Conservation (phyloP, 192 early-diverging fungal species). For the Rhizophlyctis rosea region DNA sequence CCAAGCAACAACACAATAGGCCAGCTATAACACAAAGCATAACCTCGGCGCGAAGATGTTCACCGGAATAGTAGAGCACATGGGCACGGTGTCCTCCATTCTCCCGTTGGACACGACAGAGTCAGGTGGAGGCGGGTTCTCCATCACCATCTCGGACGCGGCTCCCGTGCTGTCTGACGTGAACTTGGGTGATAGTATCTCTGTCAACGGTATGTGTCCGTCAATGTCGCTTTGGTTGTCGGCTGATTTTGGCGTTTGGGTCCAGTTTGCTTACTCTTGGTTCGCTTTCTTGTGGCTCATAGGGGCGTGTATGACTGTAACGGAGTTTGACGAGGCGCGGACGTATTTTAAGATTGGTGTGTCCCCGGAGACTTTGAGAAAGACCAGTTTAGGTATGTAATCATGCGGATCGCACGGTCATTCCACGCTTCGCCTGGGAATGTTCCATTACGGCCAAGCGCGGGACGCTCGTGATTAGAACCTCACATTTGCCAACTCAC, state of each 20-base stretch:
- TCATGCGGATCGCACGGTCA: no score
- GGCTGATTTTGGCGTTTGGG: neutral
- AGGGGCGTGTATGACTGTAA: conserved; percentile 95
- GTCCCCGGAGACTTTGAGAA: conserved; percentile 88
- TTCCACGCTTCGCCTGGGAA: no score
- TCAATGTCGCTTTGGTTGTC: conserved; percentile 6
- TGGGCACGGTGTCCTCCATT: conserved; percentile 74
- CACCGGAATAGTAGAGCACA: conserved; percentile 93
- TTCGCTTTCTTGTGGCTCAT: neutral
- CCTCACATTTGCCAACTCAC: no score
- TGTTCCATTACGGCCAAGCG: no score
- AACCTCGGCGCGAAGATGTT: conserved; percentile 64
- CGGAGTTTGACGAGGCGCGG: conserved; percentile 72
- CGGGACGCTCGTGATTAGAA: no score
- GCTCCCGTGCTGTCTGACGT: conserved; percentile 73
- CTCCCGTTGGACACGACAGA: conserved; percentile 65
- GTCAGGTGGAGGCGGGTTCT: conserved; percentile 84
- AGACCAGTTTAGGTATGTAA: conserved; percentile 83
- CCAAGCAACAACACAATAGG: no score
- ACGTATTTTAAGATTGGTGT: conserved; percentile 84
- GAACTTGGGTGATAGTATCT: conserved; percentile 91
- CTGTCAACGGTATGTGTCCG: conserved; percentile 70
- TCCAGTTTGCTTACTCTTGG: neutral
- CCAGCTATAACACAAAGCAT: neutral
- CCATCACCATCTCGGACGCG: conserved; percentile 74